Percentiles rank a stretch among this genome's conserved stretches.
Conservation (phyloP, 108 stramenopile species). For the Asterionellopsis glacialis region DNA sequence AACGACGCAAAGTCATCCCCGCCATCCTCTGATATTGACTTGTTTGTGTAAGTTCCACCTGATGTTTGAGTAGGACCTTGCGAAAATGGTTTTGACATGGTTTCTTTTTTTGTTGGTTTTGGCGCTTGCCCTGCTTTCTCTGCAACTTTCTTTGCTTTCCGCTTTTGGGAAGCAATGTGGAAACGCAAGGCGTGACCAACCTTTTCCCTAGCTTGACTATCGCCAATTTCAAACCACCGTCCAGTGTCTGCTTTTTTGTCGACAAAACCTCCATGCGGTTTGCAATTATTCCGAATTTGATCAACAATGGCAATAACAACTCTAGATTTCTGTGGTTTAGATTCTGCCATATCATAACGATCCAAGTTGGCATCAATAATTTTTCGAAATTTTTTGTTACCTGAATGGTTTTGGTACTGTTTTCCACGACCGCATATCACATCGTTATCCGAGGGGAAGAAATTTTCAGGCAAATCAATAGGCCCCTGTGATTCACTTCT, state of each 20-base stretch:
- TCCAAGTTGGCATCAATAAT: conserved; percentile 16
- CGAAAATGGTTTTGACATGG: too few relatives aligned
- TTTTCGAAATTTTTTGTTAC: conserved; percentile 27
- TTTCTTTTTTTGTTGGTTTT: too few relatives aligned
- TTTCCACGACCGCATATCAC: conserved; percentile 47
- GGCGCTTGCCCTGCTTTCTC: too few relatives aligned
- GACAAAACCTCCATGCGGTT: conserved; percentile 13
- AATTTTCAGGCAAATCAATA: neutral
- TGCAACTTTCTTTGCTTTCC: too few relatives aligned
- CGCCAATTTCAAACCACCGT: conserved; percentile 21
- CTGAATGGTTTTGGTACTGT: conserved; percentile 19
- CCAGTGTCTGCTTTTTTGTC: conserved; percentile 9
- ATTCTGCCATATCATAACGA: conserved; percentile 13
- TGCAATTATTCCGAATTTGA: conserved; percentile 8
- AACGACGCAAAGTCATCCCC: too few relatives aligned
- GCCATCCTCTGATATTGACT: too few relatives aligned
- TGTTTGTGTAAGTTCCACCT: too few relatives aligned
- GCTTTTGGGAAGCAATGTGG: too few relatives aligned
- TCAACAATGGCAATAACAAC: conserved; percentile 24
- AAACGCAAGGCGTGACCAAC: conserved; percentile 32
- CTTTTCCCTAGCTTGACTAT: conserved; percentile 19
- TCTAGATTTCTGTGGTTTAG: conserved; percentile 10
- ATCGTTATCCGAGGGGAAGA: conserved; percentile 10
- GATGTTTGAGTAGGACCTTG: too few relatives aligned
- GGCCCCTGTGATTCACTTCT: too few relatives aligned